Conservation (phyloP, 2,329 filamentous ascomycete genomes). For the Colletotrichum destructivum region DNA sequence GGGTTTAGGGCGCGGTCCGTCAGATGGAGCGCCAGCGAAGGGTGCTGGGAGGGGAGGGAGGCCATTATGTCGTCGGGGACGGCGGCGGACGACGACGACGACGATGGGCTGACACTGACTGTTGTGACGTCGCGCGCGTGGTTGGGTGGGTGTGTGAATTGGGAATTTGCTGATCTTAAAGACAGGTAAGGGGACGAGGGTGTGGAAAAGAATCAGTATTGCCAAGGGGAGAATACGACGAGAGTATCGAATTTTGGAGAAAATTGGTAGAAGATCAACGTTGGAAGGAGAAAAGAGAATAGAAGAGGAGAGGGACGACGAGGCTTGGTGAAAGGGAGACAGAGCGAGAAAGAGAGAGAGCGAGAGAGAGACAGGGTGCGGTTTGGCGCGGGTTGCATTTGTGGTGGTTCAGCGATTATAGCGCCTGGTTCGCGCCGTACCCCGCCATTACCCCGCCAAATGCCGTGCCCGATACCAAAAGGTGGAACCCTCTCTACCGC, state of each 20-base stretch:
- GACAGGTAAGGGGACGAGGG: not conserved
- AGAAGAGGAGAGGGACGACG: conserved; percentile 10
- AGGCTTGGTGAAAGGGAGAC: not conserved
- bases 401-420: conserved; percentile 26
- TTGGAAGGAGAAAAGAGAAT: not conserved
- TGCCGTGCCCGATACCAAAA: conserved; percentile 30
- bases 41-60: conserved; percentile 64
- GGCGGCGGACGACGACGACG: not conserved
- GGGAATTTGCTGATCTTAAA: not conserved
- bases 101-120: not conserved
- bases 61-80: conserved; percentile 53
- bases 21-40: conserved; percentile 69
- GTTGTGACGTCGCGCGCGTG: not conserved
- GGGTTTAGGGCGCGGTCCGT: conserved; percentile 71
- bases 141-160: not conserved
- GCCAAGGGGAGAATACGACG: not conserved
- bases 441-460: conserved; percentile 44
- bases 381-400: conserved; percentile 22
- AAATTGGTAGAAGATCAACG: conserved; percentile 5
- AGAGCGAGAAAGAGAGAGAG: conserved; percentile 7
- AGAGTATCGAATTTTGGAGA: not conserved
- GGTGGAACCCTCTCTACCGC: conserved; percentile 29
- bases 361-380: conserved; percentile 12
- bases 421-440: conserved; percentile 38
- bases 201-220: not conserved